Conservation (phyloP, 1,284 basidiomycete genomes). For the Trametes polyzona region DNA sequence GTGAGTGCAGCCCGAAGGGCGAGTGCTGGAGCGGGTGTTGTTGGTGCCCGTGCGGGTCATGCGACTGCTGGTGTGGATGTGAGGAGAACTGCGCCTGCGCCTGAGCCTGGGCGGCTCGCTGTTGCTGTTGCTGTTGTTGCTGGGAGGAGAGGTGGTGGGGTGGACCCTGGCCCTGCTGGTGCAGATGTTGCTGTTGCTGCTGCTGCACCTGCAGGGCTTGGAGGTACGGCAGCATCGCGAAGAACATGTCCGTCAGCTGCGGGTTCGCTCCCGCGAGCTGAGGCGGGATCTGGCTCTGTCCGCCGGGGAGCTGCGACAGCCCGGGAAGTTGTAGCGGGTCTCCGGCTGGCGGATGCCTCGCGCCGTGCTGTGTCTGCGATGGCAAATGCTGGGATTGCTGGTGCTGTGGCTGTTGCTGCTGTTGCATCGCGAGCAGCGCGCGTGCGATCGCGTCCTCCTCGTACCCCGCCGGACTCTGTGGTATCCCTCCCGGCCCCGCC, state of each 20-base stretch:
- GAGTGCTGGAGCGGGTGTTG: conserved; percentile 14
- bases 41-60: not conserved
- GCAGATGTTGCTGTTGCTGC: conserved; percentile 24
- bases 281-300: conserved; percentile 10
- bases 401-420: conserved; percentile 15
- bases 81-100: not conserved
- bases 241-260: conserved; percentile 34
- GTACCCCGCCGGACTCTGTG: conserved; percentile 27
- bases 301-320: conserved; percentile 15
- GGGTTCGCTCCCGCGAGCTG: conserved; percentile 18
- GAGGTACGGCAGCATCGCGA: conserved; percentile 34
- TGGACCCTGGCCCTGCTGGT: conserved; percentile 2
- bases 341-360: not conserved
- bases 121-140: conserved; percentile 1
- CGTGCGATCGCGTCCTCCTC: conserved; percentile 33
- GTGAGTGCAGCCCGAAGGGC: conserved; percentile 3
- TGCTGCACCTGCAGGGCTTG: conserved; percentile 35
- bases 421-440: conserved; percentile 33
- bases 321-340: conserved; percentile 9
- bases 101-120: not conserved
- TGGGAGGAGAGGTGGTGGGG: conserved; percentile 5
- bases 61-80: conserved; percentile 5
- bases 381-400: conserved; percentile 7
- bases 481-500: conserved; percentile 13
- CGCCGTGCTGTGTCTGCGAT: conserved; percentile 9